phyloP scores from a whole-genome alignment of 1,284 basidiomycete genomes.

The Ceratobasidium theobromae region DNA sequence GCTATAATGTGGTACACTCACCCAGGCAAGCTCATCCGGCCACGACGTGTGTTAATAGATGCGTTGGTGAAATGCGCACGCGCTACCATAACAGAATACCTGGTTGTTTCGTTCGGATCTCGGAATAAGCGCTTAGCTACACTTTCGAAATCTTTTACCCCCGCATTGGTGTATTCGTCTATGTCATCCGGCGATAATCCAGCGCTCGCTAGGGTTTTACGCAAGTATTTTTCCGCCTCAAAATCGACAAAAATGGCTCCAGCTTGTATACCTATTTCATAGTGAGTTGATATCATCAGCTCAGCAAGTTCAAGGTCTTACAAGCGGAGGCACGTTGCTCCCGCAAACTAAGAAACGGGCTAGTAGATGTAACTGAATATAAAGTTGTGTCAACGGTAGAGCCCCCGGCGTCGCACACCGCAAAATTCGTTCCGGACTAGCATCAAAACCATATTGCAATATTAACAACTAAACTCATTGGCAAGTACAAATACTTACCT shows the following conservation, averaged over 20 bases:
- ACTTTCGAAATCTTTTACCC: constrained; percentile 26
- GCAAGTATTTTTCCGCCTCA: not conserved
- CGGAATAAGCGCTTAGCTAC: constrained; percentile 5
- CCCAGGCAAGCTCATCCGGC: constrained; percentile 10
- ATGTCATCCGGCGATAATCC: constrained; percentile 1
- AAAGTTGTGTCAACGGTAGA: constrained; percentile 37
- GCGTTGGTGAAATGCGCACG: not conserved
- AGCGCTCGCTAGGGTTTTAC: not conserved
- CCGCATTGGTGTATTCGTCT: not conserved
- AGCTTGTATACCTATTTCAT: constrained; percentile 24
- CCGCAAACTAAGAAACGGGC: constrained; percentile 29
- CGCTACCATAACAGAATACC: not conserved
- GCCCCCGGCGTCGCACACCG: constrained; percentile 36
- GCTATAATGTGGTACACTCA: not conserved
- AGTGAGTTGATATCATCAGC: not conserved
- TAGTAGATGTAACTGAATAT: constrained; percentile 24
- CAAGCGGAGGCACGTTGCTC: constrained; percentile 30
- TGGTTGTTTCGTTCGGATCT: not conserved
- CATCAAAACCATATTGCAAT: no score
- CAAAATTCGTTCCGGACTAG: constrained; percentile 32
- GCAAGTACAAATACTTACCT: not conserved
- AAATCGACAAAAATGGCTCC: constrained; percentile 26
- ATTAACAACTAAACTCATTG: no score
- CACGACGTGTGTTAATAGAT: constrained; percentile 4
- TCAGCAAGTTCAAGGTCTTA: not conserved